A percentile compares a stretch with the other conserved stretches of the same genome.
These are phyloP conservation scores for Paramecium sexaurelia DNA, from an alignment of 73 alveolate species.

Conservation along the genomic window DNA sequence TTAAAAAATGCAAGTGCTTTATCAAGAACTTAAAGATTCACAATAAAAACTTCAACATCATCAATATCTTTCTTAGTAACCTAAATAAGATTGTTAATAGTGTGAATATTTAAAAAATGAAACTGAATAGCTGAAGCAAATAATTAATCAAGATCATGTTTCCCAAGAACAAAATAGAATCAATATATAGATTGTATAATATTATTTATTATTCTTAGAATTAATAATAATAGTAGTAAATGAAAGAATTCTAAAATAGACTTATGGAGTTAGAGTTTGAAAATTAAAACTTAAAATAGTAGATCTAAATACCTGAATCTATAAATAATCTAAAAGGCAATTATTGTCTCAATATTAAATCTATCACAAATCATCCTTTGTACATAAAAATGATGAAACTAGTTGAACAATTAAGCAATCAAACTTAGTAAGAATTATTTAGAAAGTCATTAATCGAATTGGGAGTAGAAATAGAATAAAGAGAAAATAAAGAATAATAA, in stretches of 20 bases:
- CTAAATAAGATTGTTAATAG: not conserved
- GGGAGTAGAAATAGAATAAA: not conserved
- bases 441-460: conserved; percentile 4
- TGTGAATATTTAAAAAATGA: not conserved
- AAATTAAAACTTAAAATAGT: not conserved
- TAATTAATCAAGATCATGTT: not conserved
- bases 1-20: not conserved
- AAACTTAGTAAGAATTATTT: not conserved
- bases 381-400: not conserved
- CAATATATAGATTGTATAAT: not conserved
- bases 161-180: conserved; percentile 26
- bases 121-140: not conserved
- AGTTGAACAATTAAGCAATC: not conserved
- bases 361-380: not conserved
- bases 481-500: conserved; percentile 8
- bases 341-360: not conserved
- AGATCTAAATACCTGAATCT: conserved; percentile 5
- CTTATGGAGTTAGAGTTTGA: conserved; percentile 34
- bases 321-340: not conserved
- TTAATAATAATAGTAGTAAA: not conserved
- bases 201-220: not conserved
- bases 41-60: not conserved
- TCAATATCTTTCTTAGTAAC: not conserved
- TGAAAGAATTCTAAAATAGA: not conserved
- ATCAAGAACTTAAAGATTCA: not conserved